Evolutionary conservation across 164 flowering plant genomes (phyloP).

Genomic region (Akebia trifoliata): DNA sequence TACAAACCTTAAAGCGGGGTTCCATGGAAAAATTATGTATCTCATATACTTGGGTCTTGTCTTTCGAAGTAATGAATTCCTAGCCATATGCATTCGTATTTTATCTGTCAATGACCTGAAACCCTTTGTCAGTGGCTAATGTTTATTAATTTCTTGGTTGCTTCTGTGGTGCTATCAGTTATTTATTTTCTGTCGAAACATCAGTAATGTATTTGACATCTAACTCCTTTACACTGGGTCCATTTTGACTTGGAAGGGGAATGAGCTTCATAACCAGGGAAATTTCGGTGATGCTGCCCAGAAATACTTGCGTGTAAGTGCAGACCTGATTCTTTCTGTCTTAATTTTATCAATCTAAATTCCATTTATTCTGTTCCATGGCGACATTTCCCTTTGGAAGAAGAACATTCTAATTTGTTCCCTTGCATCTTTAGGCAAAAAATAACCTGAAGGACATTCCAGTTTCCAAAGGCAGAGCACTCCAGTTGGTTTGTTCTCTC

Average conservation of each 20-base stretch:
- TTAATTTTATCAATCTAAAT: not conserved
- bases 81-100: no score
- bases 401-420: no score
- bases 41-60: no score
- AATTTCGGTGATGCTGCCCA: conserved; percentile 57
- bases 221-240: no score
- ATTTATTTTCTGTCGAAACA: not conserved
- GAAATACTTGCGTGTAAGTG: conserved; percentile 75
- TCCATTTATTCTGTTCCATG: not conserved
- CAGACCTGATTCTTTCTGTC: conserved; percentile 2
- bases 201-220: conserved; percentile 1
- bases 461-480: conserved; percentile 43
- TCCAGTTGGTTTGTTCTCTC: conserved; percentile 79
- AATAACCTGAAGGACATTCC: conserved; percentile 55
- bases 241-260: conserved; percentile 65
- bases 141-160: no score
- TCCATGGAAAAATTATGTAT: no score
- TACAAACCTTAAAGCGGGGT: no score
- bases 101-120: no score
- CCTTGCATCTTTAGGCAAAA: conserved; percentile 56
- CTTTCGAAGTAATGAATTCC: no score
- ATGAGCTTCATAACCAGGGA: conserved; percentile 80
- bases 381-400: not conserved
- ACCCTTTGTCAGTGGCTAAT: no score
- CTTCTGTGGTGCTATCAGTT: not conserved